Evolutionary conservation across 306 rosid genomes (phyloP).

Genomic region (Vicia faba): DNA sequence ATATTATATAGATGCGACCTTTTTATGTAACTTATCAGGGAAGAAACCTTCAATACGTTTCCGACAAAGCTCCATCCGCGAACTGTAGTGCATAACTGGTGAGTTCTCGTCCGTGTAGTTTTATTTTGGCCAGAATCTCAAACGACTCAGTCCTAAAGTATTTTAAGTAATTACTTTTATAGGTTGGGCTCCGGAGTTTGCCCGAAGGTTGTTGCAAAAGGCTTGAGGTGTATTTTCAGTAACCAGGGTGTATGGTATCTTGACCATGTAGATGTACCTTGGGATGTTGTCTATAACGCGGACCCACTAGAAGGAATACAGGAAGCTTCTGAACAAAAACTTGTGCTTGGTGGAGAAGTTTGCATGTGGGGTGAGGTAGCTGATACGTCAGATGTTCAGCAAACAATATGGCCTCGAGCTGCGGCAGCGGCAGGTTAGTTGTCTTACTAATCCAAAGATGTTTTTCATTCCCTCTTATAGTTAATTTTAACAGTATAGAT

Average conservation of each 20-base stretch:
- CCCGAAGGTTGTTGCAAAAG: constrained; percentile 80
- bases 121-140: constrained; percentile 26
- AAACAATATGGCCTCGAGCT: constrained; percentile 98
- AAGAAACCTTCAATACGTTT: constrained; percentile 86
- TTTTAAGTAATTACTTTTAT: constrained; percentile 29
- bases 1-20: constrained; percentile 16
- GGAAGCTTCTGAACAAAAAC: constrained; percentile 57
- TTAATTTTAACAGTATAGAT: too few relatives aligned
- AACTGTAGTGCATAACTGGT: constrained; percentile 98
- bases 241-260: constrained; percentile 96
- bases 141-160: constrained; percentile 17
- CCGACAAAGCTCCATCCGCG: constrained; percentile 71
- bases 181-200: constrained; percentile 90
- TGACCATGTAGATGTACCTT: constrained; percentile 86
- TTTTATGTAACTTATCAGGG: constrained; percentile 66
- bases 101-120: constrained; percentile 36
- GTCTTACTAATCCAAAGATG: constrained; percentile 1
- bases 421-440: constrained; percentile 95
- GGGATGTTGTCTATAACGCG: constrained; percentile 71
- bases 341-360: constrained; percentile 96
- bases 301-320: constrained; percentile 84
- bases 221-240: constrained; percentile 93
- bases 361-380: constrained; percentile 95
- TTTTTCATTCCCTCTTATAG: too few relatives aligned
- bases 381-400: constrained; percentile 83